Evolutionary conservation across 257 asterid species (phyloP).

Genomic region (Paraleonurus japonicus): DNA sequence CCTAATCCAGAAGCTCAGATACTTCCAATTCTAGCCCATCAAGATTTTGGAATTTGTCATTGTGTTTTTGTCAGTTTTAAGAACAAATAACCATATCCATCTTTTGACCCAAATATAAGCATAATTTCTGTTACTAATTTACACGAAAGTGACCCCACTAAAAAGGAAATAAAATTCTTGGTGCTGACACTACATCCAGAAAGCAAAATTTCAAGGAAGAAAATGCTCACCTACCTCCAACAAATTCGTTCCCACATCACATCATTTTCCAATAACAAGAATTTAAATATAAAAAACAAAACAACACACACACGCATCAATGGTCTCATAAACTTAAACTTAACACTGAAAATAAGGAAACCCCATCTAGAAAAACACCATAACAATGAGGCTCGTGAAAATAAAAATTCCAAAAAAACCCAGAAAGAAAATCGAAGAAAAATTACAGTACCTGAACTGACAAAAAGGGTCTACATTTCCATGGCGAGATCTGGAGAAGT

Average conservation of each 20-base stretch:
- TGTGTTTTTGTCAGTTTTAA: slow-evolving; percentile 31
- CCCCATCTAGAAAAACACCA: slow-evolving; percentile 13
- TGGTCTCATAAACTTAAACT: background rate
- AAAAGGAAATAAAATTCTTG: slow-evolving; percentile 20
- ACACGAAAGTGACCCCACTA: slow-evolving; percentile 49
- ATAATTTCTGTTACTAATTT: slow-evolving; percentile 19
- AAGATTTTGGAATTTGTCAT: slow-evolving; percentile 30
- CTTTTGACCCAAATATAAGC: slow-evolving; percentile 27
- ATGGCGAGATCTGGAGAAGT: slow-evolving; percentile 39
- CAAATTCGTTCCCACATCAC: slow-evolving; percentile 33
- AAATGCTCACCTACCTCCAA: slow-evolving; percentile 34
- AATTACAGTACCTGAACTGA: slow-evolving; percentile 37
- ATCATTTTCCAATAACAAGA: slow-evolving; percentile 29
- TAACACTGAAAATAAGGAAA: background rate
- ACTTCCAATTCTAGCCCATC: slow-evolving; percentile 41
- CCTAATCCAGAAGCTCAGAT: slow-evolving; percentile 30
- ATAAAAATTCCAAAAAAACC: background rate
- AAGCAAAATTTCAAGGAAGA: slow-evolving; percentile 1
- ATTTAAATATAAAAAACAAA: background rate
- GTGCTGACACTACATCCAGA: slow-evolving; percentile 29
- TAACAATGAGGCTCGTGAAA: slow-evolving; percentile 19
- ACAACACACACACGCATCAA: slow-evolving; percentile 18
- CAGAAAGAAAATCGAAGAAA: background rate
- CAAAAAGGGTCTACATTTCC: slow-evolving; percentile 31
- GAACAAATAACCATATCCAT: slow-evolving; percentile 26